A percentile compares a stretch with the other conserved stretches of the same genome.
phyloP scores from a whole-genome alignment of 2,329 filamentous ascomycete genomes.

The Apiospora kogelbergensis region DNA sequence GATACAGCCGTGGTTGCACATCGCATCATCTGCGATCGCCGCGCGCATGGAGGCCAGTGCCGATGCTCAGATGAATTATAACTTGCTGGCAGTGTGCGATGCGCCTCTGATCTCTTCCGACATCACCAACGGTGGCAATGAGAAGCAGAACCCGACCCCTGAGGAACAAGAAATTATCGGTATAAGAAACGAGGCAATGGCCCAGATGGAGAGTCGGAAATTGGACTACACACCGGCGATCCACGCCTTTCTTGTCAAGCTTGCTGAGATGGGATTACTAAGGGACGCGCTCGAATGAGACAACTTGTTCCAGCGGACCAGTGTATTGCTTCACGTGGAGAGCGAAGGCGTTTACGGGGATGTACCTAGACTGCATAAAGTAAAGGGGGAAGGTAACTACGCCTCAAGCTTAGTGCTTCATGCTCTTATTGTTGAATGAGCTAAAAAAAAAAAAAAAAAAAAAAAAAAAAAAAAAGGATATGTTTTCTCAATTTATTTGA shows the following conservation, averaged over 20 bases:
- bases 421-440: neutral
- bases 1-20: neutral
- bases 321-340: neutral
- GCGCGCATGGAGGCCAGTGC: neutral
- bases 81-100: conserved; percentile 7
- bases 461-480: too few relatives aligned
- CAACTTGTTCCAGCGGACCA: neutral
- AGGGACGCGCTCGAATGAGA: conserved; percentile 32
- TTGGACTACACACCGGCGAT: conserved; percentile 71
- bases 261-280: conserved; percentile 67
- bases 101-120: neutral
- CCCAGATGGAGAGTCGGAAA: conserved; percentile 53
- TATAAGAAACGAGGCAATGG: conserved; percentile 43
- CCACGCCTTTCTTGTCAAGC: conserved; percentile 65
- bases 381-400: neutral
- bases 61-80: neutral
- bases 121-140: neutral
- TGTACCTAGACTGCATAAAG: neutral
- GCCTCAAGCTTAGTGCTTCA: neutral
- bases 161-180: neutral
- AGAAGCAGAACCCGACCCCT: neutral
- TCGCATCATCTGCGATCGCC: neutral
- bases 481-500: too few relatives aligned
- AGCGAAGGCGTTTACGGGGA: neutral
- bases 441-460: too few relatives aligned